Base-by-base conservation (phyloP, 1,284 basidiomycete genomes). In the Puccinia triticina region DNA sequence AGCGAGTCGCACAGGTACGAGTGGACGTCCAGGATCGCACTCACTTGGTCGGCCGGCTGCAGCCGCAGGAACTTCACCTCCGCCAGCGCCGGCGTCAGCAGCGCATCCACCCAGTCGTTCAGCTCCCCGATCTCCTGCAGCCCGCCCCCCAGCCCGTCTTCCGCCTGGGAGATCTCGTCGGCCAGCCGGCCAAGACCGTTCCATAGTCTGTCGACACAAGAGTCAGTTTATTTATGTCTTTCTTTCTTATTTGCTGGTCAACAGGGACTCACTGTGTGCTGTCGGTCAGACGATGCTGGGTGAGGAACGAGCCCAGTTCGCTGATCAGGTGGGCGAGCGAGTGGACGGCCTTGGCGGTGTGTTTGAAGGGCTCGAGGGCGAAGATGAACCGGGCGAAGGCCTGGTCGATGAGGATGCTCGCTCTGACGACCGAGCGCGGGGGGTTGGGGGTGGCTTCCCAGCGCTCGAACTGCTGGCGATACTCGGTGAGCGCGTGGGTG, bases 101-200 rank as follows among this genome's bases (percentile, higher is more conserved):
- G 21, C 1, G 32, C 75, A n/a, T 77, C 75, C 10, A 66, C n/a
- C 75, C 75, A 77, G 59, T 77, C 57, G 40, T 64, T 26, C 11
- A 77, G 21, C 34, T 77, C 75, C 12, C 10, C n/a, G 4, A 77
- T 18, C 12, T 40, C 34, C 3, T 1, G 2, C 29, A 43, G 40
- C 16, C 26, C 40, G 34, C 59, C 26, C 3, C 11, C 18, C 2
- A 77, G 26, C 1, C 32, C 5, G 18, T 16, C 59, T 40, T 37
- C 40, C 8, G 66, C 40, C 29, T 37, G 14, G 8, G 3, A 37
- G 8, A 10, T n/a, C n/a, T 64, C 7, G 59, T 77, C 75, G 3
- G 37, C 43, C 10, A 71, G 16, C 12, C 26, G 8, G 29, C 69
- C 16, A 1, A 71, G 23, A 48, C 29, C 43, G 34, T 40, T 50